Base-by-base conservation (phyloP, 371 early-diverging fungal genomes). In the Homolaphlyctis polyrhiza region DNA sequence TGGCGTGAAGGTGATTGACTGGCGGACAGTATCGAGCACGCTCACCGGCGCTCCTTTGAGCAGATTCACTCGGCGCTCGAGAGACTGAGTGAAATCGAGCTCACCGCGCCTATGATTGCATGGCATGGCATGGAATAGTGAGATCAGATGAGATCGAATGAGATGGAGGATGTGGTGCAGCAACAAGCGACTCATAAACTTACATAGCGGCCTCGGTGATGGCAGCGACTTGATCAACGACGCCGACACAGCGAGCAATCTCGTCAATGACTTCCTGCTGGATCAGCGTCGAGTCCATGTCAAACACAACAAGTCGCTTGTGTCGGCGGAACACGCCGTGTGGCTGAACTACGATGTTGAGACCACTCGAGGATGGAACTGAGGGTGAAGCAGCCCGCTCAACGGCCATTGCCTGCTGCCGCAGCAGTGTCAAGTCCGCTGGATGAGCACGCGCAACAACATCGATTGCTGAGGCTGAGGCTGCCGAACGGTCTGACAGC, bases 231-330 rank as follows among this genome's bases (percentile, higher is more conserved):
- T 94, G 73, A 23, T 90, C 88, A 36, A 93, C 90, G 27, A 96
- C 92, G 52, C 96, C 96, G 11, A 92, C 90, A 66, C 89, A 75
- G 34, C 89, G 77, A 16, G 97, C 98, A 75, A 98, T 91, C 78
- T 97, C 97, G 73, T 98, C 98, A 81, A 98, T 98, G 25, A 95
- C 96, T 69, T 98, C 98, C 73, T 97, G 96, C 70, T 92, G 91
- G 68, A 98, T 98, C 61, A 98, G 73, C 0, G 98, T 98, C 2
- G 95, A 94, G 70, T 98, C 98, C 96, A 98, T 96, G 78, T 98
- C 98, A 79, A 98, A 97, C 4, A 97, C 93, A 4, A 94, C 93
- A 34, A 98, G 81, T 48, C 97, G 86, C 78, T 95, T 95, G 66
- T 93, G 86, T 62, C 87, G 84, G 51, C 96, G 78, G 75, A 88